Evolutionary conservation across 2,329 filamentous ascomycete genomes (phyloP).

Genomic region (Moelleriella libera): DNA sequence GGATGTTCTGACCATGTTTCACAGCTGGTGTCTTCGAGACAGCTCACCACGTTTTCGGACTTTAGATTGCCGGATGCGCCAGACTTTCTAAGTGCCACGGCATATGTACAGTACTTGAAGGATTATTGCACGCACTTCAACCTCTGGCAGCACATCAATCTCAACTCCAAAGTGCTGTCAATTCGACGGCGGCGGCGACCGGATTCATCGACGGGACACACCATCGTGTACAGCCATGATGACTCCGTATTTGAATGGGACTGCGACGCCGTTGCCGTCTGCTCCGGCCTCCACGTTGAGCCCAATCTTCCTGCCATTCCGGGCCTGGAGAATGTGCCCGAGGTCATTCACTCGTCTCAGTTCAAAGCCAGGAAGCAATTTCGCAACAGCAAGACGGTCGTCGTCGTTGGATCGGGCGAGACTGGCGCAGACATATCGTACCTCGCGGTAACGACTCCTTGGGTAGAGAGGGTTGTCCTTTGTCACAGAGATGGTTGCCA

Average conservation of each 20-base stretch:
- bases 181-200: constrained; percentile 6
- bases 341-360: constrained; percentile 26
- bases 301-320: constrained; percentile 21
- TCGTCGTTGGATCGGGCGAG: constrained; percentile 28
- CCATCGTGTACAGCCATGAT: not conserved
- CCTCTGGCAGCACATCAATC: constrained; percentile 21
- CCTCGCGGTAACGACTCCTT: constrained; percentile 24
- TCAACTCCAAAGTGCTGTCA: constrained; percentile 14
- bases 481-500: constrained; percentile 28
- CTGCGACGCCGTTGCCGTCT: constrained; percentile 28
- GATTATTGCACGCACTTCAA: constrained; percentile 22
- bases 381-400: constrained; percentile 20
- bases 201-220: constrained; percentile 1
- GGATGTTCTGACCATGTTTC: not conserved
- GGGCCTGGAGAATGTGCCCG: constrained; percentile 19
- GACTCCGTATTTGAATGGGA: constrained; percentile 9
- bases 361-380: constrained; percentile 26
- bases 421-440: constrained; percentile 27
- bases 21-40: constrained; percentile 28
- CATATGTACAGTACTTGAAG: constrained; percentile 25
- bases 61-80: constrained; percentile 20
- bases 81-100: constrained; percentile 24
- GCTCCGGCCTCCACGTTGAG: constrained; percentile 25
- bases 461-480: constrained; percentile 21
- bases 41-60: constrained; percentile 33